Conservation (phyloP, 139 green algal genomes). For the Yamagishiella unicocca region DNA sequence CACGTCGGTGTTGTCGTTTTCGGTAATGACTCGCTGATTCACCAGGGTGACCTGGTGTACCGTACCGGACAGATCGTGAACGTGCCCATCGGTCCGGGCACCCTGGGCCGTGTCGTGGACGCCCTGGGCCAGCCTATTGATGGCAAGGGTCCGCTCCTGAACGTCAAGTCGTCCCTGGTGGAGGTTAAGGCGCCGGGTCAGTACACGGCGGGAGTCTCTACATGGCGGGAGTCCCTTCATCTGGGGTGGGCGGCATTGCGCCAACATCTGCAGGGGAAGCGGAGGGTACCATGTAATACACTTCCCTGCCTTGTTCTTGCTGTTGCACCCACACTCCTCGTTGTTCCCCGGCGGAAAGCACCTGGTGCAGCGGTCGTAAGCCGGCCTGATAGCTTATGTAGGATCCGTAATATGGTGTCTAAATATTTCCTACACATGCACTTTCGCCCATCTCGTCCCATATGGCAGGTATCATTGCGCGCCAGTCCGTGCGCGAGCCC, state of each 20-base stretch:
- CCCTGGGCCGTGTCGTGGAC: constrained; percentile 89
- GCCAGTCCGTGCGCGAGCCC: constrained; percentile 73
- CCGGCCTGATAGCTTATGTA: no score
- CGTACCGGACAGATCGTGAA: constrained; percentile 93
- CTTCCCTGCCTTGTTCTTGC: no score
- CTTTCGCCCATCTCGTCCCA: neutral
- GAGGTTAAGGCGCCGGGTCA: constrained; percentile 87
- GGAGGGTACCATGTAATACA: no score
- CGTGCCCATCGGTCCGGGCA: constrained; percentile 88
- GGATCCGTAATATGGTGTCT: no score
- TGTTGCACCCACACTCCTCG: no score
- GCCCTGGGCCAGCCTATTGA: constrained; percentile 91
- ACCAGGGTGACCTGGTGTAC: constrained; percentile 90
- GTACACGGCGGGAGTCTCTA: no score
- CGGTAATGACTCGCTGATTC: constrained; percentile 84
- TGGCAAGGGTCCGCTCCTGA: constrained; percentile 84
- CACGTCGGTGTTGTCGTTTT: constrained; percentile 95
- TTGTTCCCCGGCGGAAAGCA: no score
- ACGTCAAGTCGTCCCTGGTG: constrained; percentile 74
- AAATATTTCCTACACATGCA: no score
- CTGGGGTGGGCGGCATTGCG: no score
- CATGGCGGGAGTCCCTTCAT: no score
- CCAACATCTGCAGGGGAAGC: no score
- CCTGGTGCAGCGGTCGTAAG: no score
- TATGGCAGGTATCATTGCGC: constrained; percentile 72